These are phyloP conservation scores for Bidens hawaiensis DNA, from an alignment of 140 eudicot genomes.

Conservation along the genomic window DNA sequence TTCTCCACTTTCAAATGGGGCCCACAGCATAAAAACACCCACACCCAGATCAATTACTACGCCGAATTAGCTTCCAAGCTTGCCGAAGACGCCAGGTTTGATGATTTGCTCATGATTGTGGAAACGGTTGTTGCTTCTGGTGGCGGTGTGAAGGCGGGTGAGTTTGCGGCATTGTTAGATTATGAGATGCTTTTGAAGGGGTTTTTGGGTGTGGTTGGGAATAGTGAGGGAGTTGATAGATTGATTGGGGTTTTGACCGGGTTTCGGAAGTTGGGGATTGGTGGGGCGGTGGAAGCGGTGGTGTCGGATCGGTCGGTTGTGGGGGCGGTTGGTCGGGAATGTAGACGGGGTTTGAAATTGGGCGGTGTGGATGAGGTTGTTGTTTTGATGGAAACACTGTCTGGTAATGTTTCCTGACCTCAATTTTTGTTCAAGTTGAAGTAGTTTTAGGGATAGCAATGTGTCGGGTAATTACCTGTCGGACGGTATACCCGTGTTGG, in stretches of 20 bases:
- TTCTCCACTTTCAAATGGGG: conserved; percentile 38
- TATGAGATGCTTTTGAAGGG: conserved; percentile 44
- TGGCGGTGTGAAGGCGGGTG: conserved; percentile 24
- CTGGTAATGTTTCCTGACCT: conserved; percentile 48
- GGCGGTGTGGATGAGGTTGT: conserved; percentile 52
- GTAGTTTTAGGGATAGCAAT: too few species aligned
- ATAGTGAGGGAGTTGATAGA: conserved; percentile 38
- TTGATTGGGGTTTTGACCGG: conserved; percentile 39
- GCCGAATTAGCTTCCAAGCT: conserved; percentile 79
- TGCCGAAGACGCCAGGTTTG: conserved; percentile 58
- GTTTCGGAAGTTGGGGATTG: conserved; percentile 46
- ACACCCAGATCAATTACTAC: conserved; percentile 38
- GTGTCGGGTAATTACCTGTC: too few species aligned
- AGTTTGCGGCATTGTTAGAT: conserved; percentile 40
- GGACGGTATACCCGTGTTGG: too few species aligned
- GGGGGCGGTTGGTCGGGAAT: conserved; percentile 38
- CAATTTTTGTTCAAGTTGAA: too few species aligned
- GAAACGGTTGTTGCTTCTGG: conserved; percentile 50
- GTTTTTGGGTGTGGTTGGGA: conserved; percentile 34
- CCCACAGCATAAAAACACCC: conserved; percentile 21
- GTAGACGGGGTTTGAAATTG: conserved; percentile 17
- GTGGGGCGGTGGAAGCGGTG: conserved; percentile 16
- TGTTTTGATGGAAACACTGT: conserved; percentile 49
- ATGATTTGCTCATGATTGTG: conserved; percentile 57
- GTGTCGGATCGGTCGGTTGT: conserved; percentile 41